Conservation (phyloP, 164 flowering plant genomes). For the Berberis thunbergii region DNA sequence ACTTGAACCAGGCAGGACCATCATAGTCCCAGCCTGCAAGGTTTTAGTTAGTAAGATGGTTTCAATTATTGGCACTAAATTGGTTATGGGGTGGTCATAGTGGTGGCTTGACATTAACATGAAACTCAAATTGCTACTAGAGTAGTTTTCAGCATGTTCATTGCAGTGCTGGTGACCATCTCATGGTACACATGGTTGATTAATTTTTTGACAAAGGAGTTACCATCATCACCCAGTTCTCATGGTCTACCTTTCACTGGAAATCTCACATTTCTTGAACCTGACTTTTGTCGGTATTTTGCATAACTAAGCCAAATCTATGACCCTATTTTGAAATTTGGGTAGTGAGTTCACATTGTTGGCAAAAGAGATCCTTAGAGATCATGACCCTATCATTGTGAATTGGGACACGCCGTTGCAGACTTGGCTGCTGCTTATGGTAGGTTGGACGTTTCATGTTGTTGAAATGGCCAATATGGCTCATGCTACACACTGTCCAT, state of each 20-base stretch:
- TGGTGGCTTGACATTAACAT: background rate
- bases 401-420: conserved; percentile 5
- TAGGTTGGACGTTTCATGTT: conserved; percentile 6
- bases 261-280: conserved; percentile 17
- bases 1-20: background rate
- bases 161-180: background rate
- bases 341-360: conserved; percentile 13
- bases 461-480: conserved; percentile 4
- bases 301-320: conserved; percentile 7
- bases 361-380: conserved; percentile 17
- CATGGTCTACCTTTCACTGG: conserved; percentile 13
- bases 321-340: conserved; percentile 20
- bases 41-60: background rate
- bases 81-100: background rate
- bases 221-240: background rate
- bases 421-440: background rate
- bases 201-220: background rate
- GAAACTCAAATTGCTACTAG: background rate
- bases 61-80: background rate
- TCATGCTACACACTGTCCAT: background rate
- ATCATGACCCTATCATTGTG: conserved; percentile 14
- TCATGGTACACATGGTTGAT: conserved; percentile 4
- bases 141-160: conserved; percentile 2
- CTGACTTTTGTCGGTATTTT: conserved; percentile 13
- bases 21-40: background rate